Evolutionary conservation across 2,329 filamentous ascomycete species (phyloP).

Genomic region (Pseudocercospora cruenta): DNA sequence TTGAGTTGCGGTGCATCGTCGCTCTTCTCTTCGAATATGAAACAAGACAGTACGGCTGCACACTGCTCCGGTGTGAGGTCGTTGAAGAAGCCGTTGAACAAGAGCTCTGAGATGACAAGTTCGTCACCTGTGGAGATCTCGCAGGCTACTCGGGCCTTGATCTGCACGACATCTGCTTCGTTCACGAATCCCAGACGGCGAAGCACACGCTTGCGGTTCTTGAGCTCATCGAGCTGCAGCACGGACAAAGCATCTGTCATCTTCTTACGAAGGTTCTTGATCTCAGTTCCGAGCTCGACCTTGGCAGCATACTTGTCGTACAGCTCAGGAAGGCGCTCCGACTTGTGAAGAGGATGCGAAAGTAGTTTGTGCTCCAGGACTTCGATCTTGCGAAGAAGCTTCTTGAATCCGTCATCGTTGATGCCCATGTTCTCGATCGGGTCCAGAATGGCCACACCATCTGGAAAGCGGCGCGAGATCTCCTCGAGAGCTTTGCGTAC

Average conservation of each 20-base stretch:
- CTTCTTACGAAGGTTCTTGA: conserved; percentile 85
- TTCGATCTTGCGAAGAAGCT: conserved; percentile 90
- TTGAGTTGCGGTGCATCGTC: conserved; percentile 72
- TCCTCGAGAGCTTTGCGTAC: conserved; percentile 73
- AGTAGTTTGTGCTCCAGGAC: conserved; percentile 89
- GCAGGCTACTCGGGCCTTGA: conserved; percentile 96
- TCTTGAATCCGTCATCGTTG: conserved; percentile 88
- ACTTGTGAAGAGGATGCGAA: conserved; percentile 88
- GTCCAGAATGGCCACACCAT: conserved; percentile 85
- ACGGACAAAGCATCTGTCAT: conserved; percentile 85
- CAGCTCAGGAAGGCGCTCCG: conserved; percentile 77
- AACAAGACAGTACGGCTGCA: conserved; percentile 84
- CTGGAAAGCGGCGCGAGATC: conserved; percentile 84
- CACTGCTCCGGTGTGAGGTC: conserved; percentile 86
- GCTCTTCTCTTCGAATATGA: conserved; percentile 97
- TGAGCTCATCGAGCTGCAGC: conserved; percentile 92
- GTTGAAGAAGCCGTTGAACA: conserved; percentile 99
- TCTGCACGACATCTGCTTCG: conserved; percentile 89
- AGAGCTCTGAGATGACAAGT: conserved; percentile 84
- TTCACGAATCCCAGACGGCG: conserved; percentile 95
- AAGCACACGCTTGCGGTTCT: conserved; percentile 91
- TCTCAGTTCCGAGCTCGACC: conserved; percentile 72
- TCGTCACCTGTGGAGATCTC: conserved; percentile 98
- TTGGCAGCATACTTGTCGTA: conserved; percentile 88
- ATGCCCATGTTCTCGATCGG: conserved; percentile 97